Evolutionary conservation across 2,329 filamentous ascomycete species (phyloP).

Genomic region (Leptographium galeiforme): DNA sequence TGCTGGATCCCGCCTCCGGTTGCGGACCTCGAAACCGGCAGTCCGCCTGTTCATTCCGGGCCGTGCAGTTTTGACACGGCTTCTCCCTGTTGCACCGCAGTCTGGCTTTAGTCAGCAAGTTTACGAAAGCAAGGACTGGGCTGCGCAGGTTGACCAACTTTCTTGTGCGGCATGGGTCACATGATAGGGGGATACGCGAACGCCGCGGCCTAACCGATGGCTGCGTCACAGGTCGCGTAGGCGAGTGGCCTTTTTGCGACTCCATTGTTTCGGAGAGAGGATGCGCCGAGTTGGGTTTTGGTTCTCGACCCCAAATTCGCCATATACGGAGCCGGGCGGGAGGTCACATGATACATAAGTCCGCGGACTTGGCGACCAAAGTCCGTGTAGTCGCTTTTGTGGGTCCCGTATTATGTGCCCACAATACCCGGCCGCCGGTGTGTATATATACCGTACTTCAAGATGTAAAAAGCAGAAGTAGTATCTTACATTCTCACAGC

Average conservation of each 20-base stretch:
- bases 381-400: too few relatives aligned
- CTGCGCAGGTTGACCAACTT: background rate
- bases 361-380: background rate
- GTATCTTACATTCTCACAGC: too few relatives aligned
- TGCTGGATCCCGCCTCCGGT: too few relatives aligned
- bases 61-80: conserved; percentile 1
- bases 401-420: too few relatives aligned
- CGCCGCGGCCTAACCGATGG: background rate
- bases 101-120: background rate
- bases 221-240: background rate
- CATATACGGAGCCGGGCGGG: background rate
- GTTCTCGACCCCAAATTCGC: too few relatives aligned
- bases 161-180: background rate
- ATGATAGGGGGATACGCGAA: background rate
- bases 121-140: too few relatives aligned
- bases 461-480: too few relatives aligned
- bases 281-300: too few relatives aligned
- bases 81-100: conserved; percentile 1
- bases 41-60: background rate
- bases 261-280: background rate
- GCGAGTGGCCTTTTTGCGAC: background rate
- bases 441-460: background rate
- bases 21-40: background rate
- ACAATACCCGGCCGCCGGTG: too few relatives aligned
- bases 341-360: background rate